Evolutionary conservation across 257 asterid genomes (phyloP).

Genomic region (Phtheirospermum japonicum): DNA sequence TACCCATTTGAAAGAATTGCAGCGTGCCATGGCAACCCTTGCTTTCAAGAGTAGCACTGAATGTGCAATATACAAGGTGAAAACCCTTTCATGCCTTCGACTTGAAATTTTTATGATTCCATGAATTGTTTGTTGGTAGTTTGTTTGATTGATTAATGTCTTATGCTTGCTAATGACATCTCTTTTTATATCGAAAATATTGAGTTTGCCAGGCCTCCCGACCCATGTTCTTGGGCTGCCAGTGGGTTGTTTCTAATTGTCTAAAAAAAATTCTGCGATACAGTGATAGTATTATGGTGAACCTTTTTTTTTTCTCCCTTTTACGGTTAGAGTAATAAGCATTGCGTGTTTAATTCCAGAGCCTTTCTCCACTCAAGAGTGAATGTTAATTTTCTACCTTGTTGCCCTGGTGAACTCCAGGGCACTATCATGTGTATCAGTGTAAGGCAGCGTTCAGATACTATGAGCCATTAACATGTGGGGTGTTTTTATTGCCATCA

Average conservation of each 20-base stretch:
- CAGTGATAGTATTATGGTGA: slow-evolving; percentile 3
- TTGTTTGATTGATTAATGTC: slow-evolving; percentile 17
- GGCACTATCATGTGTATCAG: background rate
- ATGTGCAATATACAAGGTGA: slow-evolving; percentile 83
- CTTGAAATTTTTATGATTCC: slow-evolving; percentile 12
- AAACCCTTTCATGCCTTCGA: slow-evolving; percentile 1
- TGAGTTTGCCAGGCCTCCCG: background rate
- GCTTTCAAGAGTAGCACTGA: slow-evolving; percentile 88
- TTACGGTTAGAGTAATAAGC: too few species aligned
- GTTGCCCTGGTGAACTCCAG: too few species aligned
- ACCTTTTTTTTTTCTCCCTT: background rate
- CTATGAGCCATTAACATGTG: slow-evolving; percentile 14
- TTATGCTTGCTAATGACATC: slow-evolving; percentile 4
- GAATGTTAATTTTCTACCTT: background rate
- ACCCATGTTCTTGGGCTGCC: background rate
- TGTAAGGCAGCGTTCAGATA: background rate
- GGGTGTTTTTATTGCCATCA: background rate
- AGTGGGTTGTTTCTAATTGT: slow-evolving; percentile 9
- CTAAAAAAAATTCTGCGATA: background rate
- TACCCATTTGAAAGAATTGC: slow-evolving; percentile 91
- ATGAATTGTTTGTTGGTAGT: slow-evolving; percentile 18
- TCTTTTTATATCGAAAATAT: background rate
- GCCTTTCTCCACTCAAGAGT: slow-evolving; percentile 14
- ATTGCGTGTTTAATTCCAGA: background rate
- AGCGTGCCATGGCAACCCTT: slow-evolving; percentile 84